Evolutionary conservation across 2,329 filamentous ascomycete species (phyloP).

Genomic region (Fusarium sp.): DNA sequence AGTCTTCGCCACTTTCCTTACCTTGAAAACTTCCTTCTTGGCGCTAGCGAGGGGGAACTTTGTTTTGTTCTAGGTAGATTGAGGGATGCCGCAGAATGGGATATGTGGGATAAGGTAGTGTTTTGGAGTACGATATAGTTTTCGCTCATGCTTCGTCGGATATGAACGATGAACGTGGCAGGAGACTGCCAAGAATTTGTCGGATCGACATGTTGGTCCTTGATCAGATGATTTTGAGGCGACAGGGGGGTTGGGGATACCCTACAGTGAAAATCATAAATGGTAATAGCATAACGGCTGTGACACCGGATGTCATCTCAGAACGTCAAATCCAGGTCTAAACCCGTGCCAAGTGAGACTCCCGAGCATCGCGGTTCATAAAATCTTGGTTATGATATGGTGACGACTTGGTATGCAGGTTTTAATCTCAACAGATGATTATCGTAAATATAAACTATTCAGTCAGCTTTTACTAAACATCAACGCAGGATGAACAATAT

Average conservation of each 20-base stretch:
- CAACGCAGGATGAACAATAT: too few species aligned
- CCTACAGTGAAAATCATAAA: neutral
- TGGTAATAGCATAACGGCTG: neutral
- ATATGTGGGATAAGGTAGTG: neutral
- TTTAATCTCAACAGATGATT: neutral
- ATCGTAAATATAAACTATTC: neutral
- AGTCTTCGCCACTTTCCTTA: constrained; percentile 1
- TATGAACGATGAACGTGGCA: neutral
- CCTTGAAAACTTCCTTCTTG: neutral
- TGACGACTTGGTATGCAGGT: neutral
- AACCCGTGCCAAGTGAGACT: neutral
- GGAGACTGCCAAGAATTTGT: neutral
- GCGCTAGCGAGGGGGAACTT: constrained; percentile 2
- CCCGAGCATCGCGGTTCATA: neutral
- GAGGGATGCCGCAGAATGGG: neutral
- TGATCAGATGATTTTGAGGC: neutral
- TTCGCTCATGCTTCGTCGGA: neutral
- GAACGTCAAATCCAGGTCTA: neutral
- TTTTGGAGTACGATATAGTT: neutral
- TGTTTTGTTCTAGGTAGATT: neutral
- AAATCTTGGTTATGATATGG: neutral
- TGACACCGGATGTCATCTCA: neutral
- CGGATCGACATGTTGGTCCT: neutral
- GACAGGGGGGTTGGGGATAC: neutral
- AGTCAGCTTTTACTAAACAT: too few species aligned